Percentiles rank a stretch among this genome's conserved stretches.
Evolutionary conservation across 805 yeast species (phyloP).

Genomic region (Metschnikowia cerradonensis): DNA sequence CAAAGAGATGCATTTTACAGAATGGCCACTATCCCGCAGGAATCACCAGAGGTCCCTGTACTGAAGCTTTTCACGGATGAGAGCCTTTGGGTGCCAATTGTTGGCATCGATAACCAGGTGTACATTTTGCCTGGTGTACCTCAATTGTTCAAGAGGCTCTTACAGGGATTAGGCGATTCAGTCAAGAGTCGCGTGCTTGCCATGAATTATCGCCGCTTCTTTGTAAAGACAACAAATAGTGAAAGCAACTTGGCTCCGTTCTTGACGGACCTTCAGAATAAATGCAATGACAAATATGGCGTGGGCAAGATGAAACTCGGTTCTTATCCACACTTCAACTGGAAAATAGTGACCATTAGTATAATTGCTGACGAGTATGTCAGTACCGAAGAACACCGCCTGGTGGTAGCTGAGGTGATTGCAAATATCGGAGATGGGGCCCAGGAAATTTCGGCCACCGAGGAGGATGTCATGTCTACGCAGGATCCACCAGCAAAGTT

Average conservation of each 20-base stretch:
- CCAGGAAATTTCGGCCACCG: constrained; percentile 49
- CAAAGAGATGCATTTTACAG: constrained; percentile 60
- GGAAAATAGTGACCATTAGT: constrained; percentile 66
- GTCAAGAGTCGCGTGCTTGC: constrained; percentile 25
- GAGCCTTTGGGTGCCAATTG: constrained; percentile 80
- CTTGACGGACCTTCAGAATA: constrained; percentile 48
- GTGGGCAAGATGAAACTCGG: constrained; percentile 59
- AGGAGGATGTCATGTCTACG: constrained; percentile 50
- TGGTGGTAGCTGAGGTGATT: constrained; percentile 45
- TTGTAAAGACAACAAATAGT: constrained; percentile 54
- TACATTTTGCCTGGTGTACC: constrained; percentile 86
- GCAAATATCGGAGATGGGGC: constrained; percentile 49
- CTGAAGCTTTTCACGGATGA: constrained; percentile 42
- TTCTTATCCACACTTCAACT: constrained; percentile 74
- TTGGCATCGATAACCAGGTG: constrained; percentile 58
- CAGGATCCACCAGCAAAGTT: constrained; percentile 9
- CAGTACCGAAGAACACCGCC: constrained; percentile 27
- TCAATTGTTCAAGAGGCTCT: constrained; percentile 55
- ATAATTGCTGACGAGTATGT: constrained; percentile 55
- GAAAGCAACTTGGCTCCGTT: constrained; percentile 72
- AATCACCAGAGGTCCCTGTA: constrained; percentile 25
- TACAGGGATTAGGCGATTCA: constrained; percentile 41
- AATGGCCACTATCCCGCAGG: constrained; percentile 75
- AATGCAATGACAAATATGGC: constrained; percentile 28
- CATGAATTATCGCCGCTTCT: constrained; percentile 40